phyloP scores from a whole-genome alignment of 768 basidiomycete genomes.

The Lanmaoa rubissima region DNA sequence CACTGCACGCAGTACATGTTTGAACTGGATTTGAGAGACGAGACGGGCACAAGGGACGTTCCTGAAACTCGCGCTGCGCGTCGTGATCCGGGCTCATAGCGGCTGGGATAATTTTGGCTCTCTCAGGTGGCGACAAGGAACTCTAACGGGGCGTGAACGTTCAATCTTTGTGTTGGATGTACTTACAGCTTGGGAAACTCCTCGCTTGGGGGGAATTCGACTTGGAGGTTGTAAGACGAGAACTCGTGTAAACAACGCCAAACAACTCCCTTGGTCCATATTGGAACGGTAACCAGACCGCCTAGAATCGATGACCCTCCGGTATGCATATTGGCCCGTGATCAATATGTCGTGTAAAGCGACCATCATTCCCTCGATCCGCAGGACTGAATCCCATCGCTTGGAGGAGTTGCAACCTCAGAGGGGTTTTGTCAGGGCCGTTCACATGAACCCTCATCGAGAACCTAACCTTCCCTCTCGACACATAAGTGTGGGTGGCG shows the following conservation, averaged over 20 bases:
- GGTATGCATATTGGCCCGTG: neutral
- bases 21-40: neutral
- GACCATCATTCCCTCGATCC: neutral
- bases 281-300: neutral
- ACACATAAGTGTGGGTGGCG: neutral
- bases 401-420: slow-evolving; percentile 4
- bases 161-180: neutral
- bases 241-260: slow-evolving; percentile 4
- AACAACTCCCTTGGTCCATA: neutral
- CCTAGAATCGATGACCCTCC: neutral
- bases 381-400: neutral
- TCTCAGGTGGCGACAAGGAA: neutral
- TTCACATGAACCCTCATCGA: slow-evolving; percentile 16
- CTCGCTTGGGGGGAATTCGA: neutral
- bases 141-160: neutral
- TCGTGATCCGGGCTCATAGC: slow-evolving; percentile 15
- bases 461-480: slow-evolving; percentile 13
- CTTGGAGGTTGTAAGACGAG: neutral
- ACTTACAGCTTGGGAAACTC: neutral
- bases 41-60: neutral
- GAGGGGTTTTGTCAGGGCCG: slow-evolving; percentile 1
- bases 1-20: neutral
- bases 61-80: slow-evolving; percentile 12
- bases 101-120: too few relatives aligned
- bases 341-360: neutral